Evolutionary conservation across 306 rosid species (phyloP).

Genomic region (Senna siamea): DNA sequence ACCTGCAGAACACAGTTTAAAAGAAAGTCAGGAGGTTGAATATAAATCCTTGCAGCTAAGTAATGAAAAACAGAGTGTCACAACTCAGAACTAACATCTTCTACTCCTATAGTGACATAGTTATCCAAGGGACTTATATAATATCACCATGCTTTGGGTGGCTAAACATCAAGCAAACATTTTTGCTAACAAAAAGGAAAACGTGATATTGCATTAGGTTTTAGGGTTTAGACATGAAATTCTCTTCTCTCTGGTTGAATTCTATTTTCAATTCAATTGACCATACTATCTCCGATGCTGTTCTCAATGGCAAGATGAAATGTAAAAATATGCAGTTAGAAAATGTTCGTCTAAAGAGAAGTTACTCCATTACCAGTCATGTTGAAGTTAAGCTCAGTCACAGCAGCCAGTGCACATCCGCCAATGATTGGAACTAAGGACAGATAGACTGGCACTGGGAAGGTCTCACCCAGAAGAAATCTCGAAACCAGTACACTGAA

Average conservation of each 20-base stretch:
- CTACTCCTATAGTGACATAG: background rate
- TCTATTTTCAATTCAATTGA: background rate
- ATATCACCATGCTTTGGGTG: background rate
- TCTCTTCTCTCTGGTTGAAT: slow-evolving; percentile 9
- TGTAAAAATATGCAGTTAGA: background rate
- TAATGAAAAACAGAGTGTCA: slow-evolving; percentile 7
- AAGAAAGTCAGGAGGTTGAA: slow-evolving; percentile 23
- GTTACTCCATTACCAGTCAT: slow-evolving; percentile 67
- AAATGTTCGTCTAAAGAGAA: background rate
- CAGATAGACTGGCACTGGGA: slow-evolving; percentile 73
- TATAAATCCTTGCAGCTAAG: slow-evolving; percentile 4
- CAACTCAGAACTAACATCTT: slow-evolving; percentile 19
- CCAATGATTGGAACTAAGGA: slow-evolving; percentile 92
- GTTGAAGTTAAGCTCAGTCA: slow-evolving; percentile 95
- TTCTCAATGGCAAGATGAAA: background rate
- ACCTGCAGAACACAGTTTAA: slow-evolving; percentile 55
- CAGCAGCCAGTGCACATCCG: slow-evolving; percentile 90
- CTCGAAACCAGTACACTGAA: slow-evolving; percentile 89
- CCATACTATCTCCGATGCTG: background rate
- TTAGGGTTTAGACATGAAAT: background rate
- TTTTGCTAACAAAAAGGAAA: background rate
- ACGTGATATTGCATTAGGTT: background rate
- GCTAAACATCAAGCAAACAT: slow-evolving; percentile 1
- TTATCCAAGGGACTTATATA: background rate
- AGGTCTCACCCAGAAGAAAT: slow-evolving; percentile 76